A percentile compares a stretch with the other conserved stretches of the same genome.
Conservation (phyloP, 164 flowering plant genomes). For the Cinnamomum micranthum region DNA sequence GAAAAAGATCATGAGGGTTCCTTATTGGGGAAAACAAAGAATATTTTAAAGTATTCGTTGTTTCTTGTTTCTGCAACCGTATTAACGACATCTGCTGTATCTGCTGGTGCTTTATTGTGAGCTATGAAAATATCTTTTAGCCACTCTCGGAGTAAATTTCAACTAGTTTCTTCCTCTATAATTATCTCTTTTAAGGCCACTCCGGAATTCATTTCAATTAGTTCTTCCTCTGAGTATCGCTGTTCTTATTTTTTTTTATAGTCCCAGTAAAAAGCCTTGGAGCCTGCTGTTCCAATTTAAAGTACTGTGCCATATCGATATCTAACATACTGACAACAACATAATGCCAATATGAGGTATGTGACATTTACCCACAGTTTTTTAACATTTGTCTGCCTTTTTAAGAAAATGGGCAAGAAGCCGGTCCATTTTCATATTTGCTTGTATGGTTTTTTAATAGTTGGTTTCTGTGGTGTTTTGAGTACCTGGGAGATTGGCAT, state of each 20-base stretch:
- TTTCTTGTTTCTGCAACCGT: conserved; percentile 98
- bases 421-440: background rate
- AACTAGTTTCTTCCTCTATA: background rate
- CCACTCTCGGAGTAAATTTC: background rate
- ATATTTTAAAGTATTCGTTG: conserved; percentile 67
- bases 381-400: background rate
- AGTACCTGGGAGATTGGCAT: background rate
- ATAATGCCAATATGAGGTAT: conserved; percentile 98
- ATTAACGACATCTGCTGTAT: conserved; percentile 79
- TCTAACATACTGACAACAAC: conserved; percentile 94
- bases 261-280: conserved; percentile 79
- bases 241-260: conserved; percentile 20
- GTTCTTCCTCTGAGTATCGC: conserved; percentile 3
- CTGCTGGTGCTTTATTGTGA: conserved; percentile 76
- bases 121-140: conserved; percentile 1
- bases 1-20: conserved; percentile 97
- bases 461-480: background rate
- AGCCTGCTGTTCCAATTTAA: conserved; percentile 95
- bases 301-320: conserved; percentile 75
- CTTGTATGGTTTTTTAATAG: background rate
- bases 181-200: background rate
- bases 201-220: conserved; percentile 3
- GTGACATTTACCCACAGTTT: background rate
- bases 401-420: background rate
- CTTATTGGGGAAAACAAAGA: conserved; percentile 78